Evolutionary conservation across 768 basidiomycete genomes (phyloP).

Genomic region (Suillus subluteus): DNA sequence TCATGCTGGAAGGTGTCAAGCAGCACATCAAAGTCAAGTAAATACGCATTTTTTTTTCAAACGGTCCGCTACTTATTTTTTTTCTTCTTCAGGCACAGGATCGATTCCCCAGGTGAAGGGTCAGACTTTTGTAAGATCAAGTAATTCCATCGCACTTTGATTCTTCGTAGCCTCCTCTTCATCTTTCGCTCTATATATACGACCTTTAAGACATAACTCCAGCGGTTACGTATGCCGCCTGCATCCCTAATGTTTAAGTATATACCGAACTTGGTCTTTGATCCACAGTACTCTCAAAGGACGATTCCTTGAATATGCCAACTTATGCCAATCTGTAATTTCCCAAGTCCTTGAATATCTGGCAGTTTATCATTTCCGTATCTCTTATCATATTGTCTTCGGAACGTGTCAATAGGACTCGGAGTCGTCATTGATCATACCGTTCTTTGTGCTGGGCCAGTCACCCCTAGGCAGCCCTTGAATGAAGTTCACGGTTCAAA

Average conservation of each 20-base stretch:
- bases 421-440: background rate
- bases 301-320: conserved; percentile 29
- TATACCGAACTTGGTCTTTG: background rate
- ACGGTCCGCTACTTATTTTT: background rate
- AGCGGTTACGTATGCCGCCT: background rate
- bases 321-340: background rate
- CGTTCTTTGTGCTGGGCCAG: background rate
- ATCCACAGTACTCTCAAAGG: conserved; percentile 16
- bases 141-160: background rate
- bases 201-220: background rate
- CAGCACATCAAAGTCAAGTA: background rate
- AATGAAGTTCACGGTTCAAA: background rate
- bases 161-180: background rate
- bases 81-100: background rate
- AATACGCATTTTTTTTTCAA: background rate
- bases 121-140: background rate
- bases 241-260: background rate
- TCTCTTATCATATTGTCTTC: background rate
- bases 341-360: background rate
- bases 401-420: background rate
- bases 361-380: background rate
- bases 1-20: background rate
- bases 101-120: background rate
- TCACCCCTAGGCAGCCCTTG: background rate
- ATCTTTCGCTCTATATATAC: background rate